Conservation (phyloP, 208 protist species). For the Phytomonas sp. region DNA sequence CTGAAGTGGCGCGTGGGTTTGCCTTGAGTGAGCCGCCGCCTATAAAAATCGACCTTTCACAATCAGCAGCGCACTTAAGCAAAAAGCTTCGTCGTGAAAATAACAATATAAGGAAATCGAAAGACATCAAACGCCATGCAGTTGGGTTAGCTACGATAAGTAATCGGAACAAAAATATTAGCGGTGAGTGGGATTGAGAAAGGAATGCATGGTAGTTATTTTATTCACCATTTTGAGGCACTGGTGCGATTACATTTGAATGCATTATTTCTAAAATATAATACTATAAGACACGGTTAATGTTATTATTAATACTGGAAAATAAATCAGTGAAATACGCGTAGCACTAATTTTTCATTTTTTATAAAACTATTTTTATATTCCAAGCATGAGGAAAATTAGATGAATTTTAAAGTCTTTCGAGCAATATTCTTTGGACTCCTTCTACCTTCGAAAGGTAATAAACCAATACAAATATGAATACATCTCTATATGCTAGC, state of each 20-base stretch:
- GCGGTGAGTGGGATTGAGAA: conserved; percentile 67
- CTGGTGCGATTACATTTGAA: background rate
- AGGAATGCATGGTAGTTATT: background rate
- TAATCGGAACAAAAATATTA: conserved; percentile 73
- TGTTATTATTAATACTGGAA: background rate
- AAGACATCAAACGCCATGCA: conserved; percentile 46
- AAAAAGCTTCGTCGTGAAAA: conserved; percentile 83
- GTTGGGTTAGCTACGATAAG: conserved; percentile 36
- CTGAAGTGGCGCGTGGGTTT: conserved; percentile 91
- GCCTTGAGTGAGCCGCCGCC: conserved; percentile 86
- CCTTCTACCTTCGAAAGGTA: background rate
- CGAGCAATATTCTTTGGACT: background rate
- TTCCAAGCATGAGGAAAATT: background rate
- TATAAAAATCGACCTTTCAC: conserved; percentile 87
- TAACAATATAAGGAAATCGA: conserved; percentile 56
- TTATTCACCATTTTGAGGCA: background rate
- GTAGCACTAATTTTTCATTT: background rate
- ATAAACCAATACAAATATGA: background rate
- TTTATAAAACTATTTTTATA: background rate
- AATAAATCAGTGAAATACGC: background rate
- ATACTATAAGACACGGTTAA: background rate
- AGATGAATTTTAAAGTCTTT: background rate
- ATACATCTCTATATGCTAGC: background rate
- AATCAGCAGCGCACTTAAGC: conserved; percentile 85
- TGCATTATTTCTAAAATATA: background rate